Evolutionary conservation across 371 early-diverging fungal species (phyloP).

Genomic region (Mucor saturninus): DNA sequence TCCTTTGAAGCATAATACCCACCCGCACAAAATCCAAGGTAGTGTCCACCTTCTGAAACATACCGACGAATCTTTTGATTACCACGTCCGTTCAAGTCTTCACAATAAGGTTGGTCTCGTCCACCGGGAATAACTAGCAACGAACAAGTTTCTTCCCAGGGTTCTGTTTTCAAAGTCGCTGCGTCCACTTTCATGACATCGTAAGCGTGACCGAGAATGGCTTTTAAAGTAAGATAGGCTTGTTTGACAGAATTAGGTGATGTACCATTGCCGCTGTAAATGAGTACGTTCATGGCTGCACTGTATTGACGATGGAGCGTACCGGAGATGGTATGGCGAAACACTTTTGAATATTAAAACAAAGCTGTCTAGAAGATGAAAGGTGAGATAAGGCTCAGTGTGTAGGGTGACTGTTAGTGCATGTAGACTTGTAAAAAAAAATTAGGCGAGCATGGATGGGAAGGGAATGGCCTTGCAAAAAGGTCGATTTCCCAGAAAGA

Average conservation of each 20-base stretch:
- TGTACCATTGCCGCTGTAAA: slow-evolving; percentile 82
- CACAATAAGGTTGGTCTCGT: slow-evolving; percentile 80
- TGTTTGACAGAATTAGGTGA: slow-evolving; percentile 66
- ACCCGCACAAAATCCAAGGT: slow-evolving; percentile 93
- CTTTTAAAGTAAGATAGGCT: slow-evolving; percentile 66
- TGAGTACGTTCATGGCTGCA: slow-evolving; percentile 75
- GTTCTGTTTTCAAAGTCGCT: slow-evolving; percentile 64
- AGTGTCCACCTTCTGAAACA: slow-evolving; percentile 82
- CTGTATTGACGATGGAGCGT: not conserved
- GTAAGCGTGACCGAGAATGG: slow-evolving; percentile 74
- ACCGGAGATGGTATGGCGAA: too few relatives aligned
- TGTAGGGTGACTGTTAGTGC: too few relatives aligned
- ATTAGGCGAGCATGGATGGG: not conserved
- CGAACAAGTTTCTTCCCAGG: slow-evolving; percentile 84
- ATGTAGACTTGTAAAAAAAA: too few relatives aligned
- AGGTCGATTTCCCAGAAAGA: not conserved
- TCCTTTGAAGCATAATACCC: slow-evolving; percentile 78
- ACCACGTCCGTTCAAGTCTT: slow-evolving; percentile 63
- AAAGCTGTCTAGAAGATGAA: too few relatives aligned
- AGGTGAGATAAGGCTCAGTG: too few relatives aligned
- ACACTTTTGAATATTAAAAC: too few relatives aligned
- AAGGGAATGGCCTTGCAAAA: not conserved
- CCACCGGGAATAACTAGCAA: slow-evolving; percentile 91
- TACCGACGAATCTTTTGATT: slow-evolving; percentile 68
- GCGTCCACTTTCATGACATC: slow-evolving; percentile 83